phyloP scores from a whole-genome alignment of 2,329 filamentous ascomycete species.

The Hortaea werneckii region DNA sequence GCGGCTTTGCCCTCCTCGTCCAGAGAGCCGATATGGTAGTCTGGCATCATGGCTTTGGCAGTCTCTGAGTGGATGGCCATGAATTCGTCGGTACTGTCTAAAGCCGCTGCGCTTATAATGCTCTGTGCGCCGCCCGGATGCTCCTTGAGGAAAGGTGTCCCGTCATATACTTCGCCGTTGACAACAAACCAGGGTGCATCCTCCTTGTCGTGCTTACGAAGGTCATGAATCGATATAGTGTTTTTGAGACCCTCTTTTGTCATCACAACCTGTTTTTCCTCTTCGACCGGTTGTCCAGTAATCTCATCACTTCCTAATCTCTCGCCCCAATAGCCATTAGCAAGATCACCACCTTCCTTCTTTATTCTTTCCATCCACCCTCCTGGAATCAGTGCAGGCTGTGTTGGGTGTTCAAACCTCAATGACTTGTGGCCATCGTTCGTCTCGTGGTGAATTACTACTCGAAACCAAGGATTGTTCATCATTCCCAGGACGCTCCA shows the following conservation, averaged over 20 bases:
- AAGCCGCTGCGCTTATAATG: slow-evolving; percentile 70
- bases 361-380: slow-evolving; percentile 95
- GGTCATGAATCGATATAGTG: slow-evolving; percentile 58
- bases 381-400: slow-evolving; percentile 63
- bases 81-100: slow-evolving; percentile 81
- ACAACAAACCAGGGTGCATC: slow-evolving; percentile 77
- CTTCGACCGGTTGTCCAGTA: slow-evolving; percentile 35
- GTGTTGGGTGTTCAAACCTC: slow-evolving; percentile 80
- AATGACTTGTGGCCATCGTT: slow-evolving; percentile 35
- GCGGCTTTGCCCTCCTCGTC: slow-evolving; percentile 47
- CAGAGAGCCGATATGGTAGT: slow-evolving; percentile 75
- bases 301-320: slow-evolving; percentile 44
- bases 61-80: slow-evolving; percentile 88
- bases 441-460: slow-evolving; percentile 62
- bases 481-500: slow-evolving; percentile 96
- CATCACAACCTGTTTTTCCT: slow-evolving; percentile 62
- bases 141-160: slow-evolving; percentile 65
- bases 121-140: slow-evolving; percentile 82
- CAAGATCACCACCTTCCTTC: slow-evolving; percentile 66
- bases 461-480: slow-evolving; percentile 91
- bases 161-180: slow-evolving; percentile 81
- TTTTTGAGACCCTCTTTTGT: slow-evolving; percentile 56
- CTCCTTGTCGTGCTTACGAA: slow-evolving; percentile 56
- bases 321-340: slow-evolving; percentile 80
- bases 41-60: slow-evolving; percentile 79